These are phyloP conservation scores for Diatrype stigma DNA, from an alignment of 2,329 filamentous ascomycete genomes.

Conservation along the genomic window DNA sequence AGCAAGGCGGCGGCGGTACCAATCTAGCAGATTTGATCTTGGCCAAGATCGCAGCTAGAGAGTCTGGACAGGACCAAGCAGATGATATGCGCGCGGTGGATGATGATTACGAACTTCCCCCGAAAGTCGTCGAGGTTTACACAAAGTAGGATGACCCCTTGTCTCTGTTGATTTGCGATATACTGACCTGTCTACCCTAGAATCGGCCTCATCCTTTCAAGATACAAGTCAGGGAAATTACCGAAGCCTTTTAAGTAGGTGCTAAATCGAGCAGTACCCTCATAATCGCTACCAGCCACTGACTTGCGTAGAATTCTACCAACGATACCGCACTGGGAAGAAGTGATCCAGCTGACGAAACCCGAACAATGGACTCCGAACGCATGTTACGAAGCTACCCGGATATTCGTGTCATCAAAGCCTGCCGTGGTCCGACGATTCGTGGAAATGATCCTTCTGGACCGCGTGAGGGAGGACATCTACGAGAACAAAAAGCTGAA, in stretches of 20 bases:
- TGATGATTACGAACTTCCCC: constrained; percentile 80
- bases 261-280: background rate
- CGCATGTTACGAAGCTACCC: constrained; percentile 81
- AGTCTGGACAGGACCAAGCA: constrained; percentile 57
- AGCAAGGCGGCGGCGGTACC: constrained; percentile 51
- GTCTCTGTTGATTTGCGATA: constrained; percentile 6
- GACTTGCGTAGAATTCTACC: constrained; percentile 60
- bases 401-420: constrained; percentile 85
- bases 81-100: constrained; percentile 58
- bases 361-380: constrained; percentile 72
- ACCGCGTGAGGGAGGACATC: constrained; percentile 90
- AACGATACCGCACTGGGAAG: constrained; percentile 87
- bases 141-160: constrained; percentile 59
- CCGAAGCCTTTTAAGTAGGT: constrained; percentile 85
- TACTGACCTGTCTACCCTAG: constrained; percentile 33
- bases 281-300: background rate
- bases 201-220: constrained; percentile 80
- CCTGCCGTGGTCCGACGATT: constrained; percentile 78
- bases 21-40: constrained; percentile 92
- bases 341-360: constrained; percentile 77
- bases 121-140: constrained; percentile 91
- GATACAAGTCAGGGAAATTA: constrained; percentile 93
- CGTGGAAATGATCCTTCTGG: constrained; percentile 80
- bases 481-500: constrained; percentile 92
- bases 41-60: constrained; percentile 88